Base-by-base conservation (phyloP, 1,284 basidiomycete species). In the Agroathelia rolfsii region DNA sequence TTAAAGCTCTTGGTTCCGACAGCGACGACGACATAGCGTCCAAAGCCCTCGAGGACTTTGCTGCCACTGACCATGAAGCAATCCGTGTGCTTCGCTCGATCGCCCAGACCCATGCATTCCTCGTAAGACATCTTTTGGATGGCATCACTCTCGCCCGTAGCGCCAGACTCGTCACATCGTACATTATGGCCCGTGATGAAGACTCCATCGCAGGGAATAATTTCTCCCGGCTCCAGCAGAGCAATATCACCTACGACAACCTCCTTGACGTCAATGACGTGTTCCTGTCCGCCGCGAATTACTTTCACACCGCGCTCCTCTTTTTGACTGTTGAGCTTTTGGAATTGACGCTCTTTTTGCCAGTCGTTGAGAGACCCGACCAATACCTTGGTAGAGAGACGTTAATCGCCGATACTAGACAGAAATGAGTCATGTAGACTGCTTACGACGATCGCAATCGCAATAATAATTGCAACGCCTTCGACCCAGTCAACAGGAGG, bases 321-420 rank as follows among this genome's bases (percentile, higher is more conserved):
- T 59, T 95, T 95, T 61, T 95, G 87, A 44, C 87, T 87, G 51
- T 96, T 96, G 34, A 98, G 72, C 23, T 67, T 67, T 49, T 85
- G 80, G 64, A 98, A 97, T 59, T 98, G 94, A 5, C 78, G 77
- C 55, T 98, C 94, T 61, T 98, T 97, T 57, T 97, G 92, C 79
- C 86, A 98, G 53, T 93, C 90, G 50, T 90, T 93, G 23, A 93
- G 41, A 15, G 86, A 87, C 23, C 88, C 89, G 32, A 93, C 86
- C 25, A 88, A 56, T 40, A 94, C 77, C 77, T 80, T 28, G 11
- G 34, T 45, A 23, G 37, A 24, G 29, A 30, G 7, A 30, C 31
- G 8, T 38, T 19, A 17, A 25, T 21, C 20, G 32, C 20, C 36
- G 9, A 34, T 29, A 36, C 12, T 16, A 27, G 16, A 32, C 3